These are phyloP conservation scores for Cladosporium sp. DNA, from an alignment of 2,329 filamentous ascomycete species.

Conservation along the genomic window DNA sequence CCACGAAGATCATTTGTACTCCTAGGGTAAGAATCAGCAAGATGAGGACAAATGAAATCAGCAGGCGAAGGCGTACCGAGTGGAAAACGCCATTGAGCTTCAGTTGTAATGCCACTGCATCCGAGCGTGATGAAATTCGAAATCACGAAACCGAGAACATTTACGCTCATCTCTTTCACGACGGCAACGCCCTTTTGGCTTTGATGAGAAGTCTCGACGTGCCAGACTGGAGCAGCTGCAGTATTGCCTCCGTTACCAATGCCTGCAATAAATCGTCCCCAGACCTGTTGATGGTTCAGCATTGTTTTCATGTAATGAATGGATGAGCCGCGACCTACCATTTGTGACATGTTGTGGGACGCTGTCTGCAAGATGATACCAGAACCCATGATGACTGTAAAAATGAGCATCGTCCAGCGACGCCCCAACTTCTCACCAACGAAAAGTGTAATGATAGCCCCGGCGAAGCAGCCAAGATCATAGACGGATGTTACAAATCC, in stretches of 20 bases:
- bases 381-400: constrained; percentile 34
- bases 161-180: constrained; percentile 22
- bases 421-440: constrained; percentile 27
- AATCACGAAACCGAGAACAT: constrained; percentile 20
- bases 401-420: constrained; percentile 25
- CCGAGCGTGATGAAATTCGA: constrained; percentile 23
- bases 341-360: constrained; percentile 33
- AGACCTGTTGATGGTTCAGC: constrained; percentile 17
- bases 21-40: constrained; percentile 6
- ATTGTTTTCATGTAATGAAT: neutral
- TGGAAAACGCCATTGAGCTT: constrained; percentile 23
- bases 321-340: constrained; percentile 19
- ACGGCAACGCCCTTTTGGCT: constrained; percentile 19
- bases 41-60: neutral
- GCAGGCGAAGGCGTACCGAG: constrained; percentile 4
- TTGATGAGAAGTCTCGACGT: constrained; percentile 26
- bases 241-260: constrained; percentile 29
- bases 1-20: constrained; percentile 24
- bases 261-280: constrained; percentile 39
- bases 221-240: constrained; percentile 41
- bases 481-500: constrained; percentile 16
- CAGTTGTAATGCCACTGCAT: constrained; percentile 18
- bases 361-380: constrained; percentile 37
- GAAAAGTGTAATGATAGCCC: constrained; percentile 24
- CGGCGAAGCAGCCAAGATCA: constrained; percentile 25